phyloP scores from a whole-genome alignment of 257 asterid genomes.

The Petrea volubilis region DNA sequence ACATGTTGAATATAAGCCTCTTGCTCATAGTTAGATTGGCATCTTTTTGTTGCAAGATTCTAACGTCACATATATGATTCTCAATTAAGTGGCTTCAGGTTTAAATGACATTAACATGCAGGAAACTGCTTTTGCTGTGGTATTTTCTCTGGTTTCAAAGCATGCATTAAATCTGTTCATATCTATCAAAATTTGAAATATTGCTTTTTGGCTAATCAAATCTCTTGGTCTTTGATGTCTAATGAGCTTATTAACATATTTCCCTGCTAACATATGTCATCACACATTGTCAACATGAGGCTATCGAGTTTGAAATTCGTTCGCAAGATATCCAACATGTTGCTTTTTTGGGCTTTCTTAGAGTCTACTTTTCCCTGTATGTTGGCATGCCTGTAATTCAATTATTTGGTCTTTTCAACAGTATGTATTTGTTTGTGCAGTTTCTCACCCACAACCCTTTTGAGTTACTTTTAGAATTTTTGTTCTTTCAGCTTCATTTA shows the following conservation, averaged over 20 bases:
- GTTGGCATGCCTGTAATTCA: conserved; percentile 4
- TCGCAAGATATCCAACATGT: not conserved
- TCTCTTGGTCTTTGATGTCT: not conserved
- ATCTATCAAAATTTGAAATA: not conserved
- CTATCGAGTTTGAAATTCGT: conserved; percentile 4
- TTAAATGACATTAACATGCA: not conserved
- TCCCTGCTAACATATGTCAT: conserved; percentile 6
- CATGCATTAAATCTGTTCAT: not conserved
- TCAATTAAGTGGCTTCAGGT: not conserved
- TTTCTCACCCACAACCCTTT: not conserved
- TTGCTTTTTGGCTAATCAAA: not conserved
- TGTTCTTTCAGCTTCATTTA: not conserved
- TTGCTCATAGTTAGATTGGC: conserved; percentile 14
- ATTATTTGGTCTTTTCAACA: not conserved
- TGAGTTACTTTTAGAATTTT: not conserved
- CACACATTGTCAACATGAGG: not conserved
- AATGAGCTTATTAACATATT: not conserved
- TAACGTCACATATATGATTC: conserved; percentile 8
- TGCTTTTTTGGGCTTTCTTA: not conserved
- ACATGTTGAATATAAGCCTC: conserved; percentile 16
- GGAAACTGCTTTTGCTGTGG: not conserved
- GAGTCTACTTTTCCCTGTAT: conserved; percentile 2
- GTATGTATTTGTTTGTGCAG: not conserved
- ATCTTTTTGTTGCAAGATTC: conserved; percentile 18
- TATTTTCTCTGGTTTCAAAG: not conserved